Conservation (phyloP, 805 yeast species). For the Lachancea quebecensis region DNA sequence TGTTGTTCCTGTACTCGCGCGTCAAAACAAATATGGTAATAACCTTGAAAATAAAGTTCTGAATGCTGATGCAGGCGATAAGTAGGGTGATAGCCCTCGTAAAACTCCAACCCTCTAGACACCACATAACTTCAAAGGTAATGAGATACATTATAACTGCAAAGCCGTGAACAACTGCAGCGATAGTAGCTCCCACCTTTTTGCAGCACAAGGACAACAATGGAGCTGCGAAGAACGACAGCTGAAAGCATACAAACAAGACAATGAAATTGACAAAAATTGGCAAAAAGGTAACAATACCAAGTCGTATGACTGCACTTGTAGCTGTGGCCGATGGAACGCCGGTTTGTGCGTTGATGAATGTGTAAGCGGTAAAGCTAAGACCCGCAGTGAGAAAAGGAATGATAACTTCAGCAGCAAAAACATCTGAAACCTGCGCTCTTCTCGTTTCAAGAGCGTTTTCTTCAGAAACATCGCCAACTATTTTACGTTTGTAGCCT, state of each 20-base stretch:
- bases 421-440: conserved; percentile 69
- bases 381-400: conserved; percentile 66
- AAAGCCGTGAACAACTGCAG: conserved; percentile 48
- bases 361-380: conserved; percentile 65
- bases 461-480: conserved; percentile 62
- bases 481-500: conserved; percentile 74
- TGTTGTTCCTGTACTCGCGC: conserved; percentile 55
- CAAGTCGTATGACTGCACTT: conserved; percentile 56
- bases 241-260: conserved; percentile 32
- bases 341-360: conserved; percentile 83
- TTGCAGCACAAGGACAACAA: conserved; percentile 36
- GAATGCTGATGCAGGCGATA: conserved; percentile 48
- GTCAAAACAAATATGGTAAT: conserved; percentile 46
- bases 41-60: conserved; percentile 48
- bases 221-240: conserved; percentile 48
- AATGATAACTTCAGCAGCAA: conserved; percentile 72
- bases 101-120: conserved; percentile 61
- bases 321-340: conserved; percentile 46
- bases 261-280: conserved; percentile 33
- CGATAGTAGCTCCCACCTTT: conserved; percentile 45
- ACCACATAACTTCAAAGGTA: conserved; percentile 57
- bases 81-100: conserved; percentile 54
- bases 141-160: conserved; percentile 48
- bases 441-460: conserved; percentile 58
- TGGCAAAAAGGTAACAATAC: conserved; percentile 47